Conservation (phyloP, 805 yeast species). For the Ogataea chonburiensis region DNA sequence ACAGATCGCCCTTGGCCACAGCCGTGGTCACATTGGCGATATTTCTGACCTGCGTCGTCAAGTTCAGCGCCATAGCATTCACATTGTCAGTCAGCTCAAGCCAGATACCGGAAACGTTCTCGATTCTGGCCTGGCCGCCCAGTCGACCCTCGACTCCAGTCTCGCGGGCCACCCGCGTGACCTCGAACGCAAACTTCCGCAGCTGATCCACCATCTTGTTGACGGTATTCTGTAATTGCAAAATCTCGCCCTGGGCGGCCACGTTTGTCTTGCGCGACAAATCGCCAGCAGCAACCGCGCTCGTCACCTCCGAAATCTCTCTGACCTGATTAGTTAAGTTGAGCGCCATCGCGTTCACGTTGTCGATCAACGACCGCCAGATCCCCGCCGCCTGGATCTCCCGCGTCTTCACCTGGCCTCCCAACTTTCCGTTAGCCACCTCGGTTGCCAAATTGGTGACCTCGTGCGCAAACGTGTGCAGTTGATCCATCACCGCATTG, state of each 20-base stretch:
- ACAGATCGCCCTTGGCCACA: conserved; percentile 78
- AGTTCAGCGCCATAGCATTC: conserved; percentile 85
- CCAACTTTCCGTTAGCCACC: conserved; percentile 86
- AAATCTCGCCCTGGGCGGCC: conserved; percentile 88
- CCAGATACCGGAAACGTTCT: conserved; percentile 85
- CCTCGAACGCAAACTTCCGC: conserved; percentile 80
- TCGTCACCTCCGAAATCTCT: conserved; percentile 85
- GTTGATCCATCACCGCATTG: conserved; percentile 86
- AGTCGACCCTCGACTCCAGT: conserved; percentile 87
- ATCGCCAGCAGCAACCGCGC: conserved; percentile 88
- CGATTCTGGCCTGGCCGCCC: conserved; percentile 84
- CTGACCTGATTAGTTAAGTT: conserved; percentile 84
- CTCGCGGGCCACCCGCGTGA: conserved; percentile 82
- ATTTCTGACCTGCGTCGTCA: conserved; percentile 85
- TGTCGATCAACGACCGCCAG: conserved; percentile 82
- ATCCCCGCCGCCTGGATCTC: conserved; percentile 78
- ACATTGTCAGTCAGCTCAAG: conserved; percentile 82
- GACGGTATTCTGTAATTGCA: conserved; percentile 81
- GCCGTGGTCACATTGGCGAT: conserved; percentile 88
- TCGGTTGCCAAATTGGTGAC: conserved; percentile 86
- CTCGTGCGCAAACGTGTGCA: conserved; percentile 76
- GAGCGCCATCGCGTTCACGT: conserved; percentile 84
- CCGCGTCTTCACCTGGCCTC: conserved; percentile 77
- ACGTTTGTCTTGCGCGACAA: conserved; percentile 79
- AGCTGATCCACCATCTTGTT: conserved; percentile 88